Percentiles rank a stretch among this genome's conserved stretches.
phyloP scores from a whole-genome alignment of 495 filamentous ascomycete genomes.

The Aspergillus nanangensis region DNA sequence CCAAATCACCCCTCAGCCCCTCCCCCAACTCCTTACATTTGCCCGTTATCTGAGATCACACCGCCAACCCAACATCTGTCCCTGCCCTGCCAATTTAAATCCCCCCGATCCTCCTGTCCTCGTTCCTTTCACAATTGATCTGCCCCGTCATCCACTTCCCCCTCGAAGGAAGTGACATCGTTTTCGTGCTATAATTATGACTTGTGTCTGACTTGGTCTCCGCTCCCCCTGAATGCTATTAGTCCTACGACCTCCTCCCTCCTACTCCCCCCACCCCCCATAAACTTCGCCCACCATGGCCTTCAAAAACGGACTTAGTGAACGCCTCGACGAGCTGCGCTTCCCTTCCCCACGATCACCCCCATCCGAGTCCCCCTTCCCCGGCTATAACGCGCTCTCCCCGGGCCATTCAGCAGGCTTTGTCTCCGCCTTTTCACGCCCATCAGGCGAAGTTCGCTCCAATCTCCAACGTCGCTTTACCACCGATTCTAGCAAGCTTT shows the following conservation, averaged over 20 bases:
- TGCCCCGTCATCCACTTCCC: background rate
- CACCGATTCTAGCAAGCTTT: constrained; percentile 81
- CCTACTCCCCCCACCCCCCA: no score
- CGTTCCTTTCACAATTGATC: constrained; percentile 7
- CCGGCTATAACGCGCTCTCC: constrained; percentile 64
- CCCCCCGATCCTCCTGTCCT: constrained; percentile 8
- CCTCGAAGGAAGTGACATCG: background rate
- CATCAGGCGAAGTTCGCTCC: constrained; percentile 58
- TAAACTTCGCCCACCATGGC: constrained; percentile 50
- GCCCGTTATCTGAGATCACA: constrained; percentile 25
- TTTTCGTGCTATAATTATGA: constrained; percentile 10
- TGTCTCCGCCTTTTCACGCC: constrained; percentile 50
- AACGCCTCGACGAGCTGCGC: constrained; percentile 71
- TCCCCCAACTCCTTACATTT: constrained; percentile 37
- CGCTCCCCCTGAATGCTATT: constrained; percentile 20
- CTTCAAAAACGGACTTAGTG: constrained; percentile 60
- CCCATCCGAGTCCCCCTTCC: constrained; percentile 64
- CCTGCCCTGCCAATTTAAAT: constrained; percentile 7
- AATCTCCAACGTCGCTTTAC: constrained; percentile 90
- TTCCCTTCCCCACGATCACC: constrained; percentile 72
- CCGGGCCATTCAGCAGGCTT: constrained; percentile 59
- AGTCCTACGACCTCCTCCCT: constrained; percentile 31
- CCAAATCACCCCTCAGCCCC: constrained; percentile 40
- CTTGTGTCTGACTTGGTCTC: constrained; percentile 20
- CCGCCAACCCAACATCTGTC: constrained; percentile 27